Evolutionary conservation across 106 monocot genomes (phyloP).

Genomic region (Dendrobium officinale): DNA sequence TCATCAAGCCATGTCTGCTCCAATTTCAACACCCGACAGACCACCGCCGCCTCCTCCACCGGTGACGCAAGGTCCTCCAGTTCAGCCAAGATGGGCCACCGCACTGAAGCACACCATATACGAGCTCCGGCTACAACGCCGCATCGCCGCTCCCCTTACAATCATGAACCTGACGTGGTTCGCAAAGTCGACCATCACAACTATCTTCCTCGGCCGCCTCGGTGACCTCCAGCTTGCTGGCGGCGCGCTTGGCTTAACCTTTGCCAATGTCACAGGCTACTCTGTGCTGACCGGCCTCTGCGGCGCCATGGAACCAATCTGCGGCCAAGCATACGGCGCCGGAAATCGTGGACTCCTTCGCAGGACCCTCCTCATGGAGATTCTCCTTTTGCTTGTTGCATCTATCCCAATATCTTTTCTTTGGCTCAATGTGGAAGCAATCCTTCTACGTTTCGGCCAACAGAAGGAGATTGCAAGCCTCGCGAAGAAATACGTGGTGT

Average conservation of each 20-base stretch:
- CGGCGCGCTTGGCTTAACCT: conserved; percentile 50
- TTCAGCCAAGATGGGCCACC: not conserved
- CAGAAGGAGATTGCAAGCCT: conserved; percentile 41
- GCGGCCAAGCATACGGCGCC: conserved; percentile 87
- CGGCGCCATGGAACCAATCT: conserved; percentile 77
- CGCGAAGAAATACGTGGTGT: conserved; percentile 43
- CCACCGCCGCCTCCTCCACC: not conserved
- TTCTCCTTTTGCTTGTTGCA: conserved; percentile 43
- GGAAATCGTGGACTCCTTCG: conserved; percentile 59
- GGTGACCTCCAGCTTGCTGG: conserved; percentile 46
- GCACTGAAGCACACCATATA: not conserved
- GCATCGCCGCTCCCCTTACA: conserved; percentile 28
- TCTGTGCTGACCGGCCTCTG: conserved; percentile 48
- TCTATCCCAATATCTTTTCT: conserved; percentile 65
- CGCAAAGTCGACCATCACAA: conserved; percentile 40
- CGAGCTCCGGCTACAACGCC: conserved; percentile 37
- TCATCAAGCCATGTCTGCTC: not conserved
- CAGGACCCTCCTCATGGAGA: conserved; percentile 65
- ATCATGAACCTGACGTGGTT: conserved; percentile 44
- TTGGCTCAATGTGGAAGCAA: conserved; percentile 66
- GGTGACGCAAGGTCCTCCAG: not conserved
- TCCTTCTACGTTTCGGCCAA: conserved; percentile 57
- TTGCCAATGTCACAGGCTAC: conserved; percentile 70
- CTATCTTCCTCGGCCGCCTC: conserved; percentile 36
- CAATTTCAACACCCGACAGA: not conserved